These are phyloP conservation scores for Fremontodendron californicum DNA, from an alignment of 345 rosid genomes.

Conservation along the genomic window DNA sequence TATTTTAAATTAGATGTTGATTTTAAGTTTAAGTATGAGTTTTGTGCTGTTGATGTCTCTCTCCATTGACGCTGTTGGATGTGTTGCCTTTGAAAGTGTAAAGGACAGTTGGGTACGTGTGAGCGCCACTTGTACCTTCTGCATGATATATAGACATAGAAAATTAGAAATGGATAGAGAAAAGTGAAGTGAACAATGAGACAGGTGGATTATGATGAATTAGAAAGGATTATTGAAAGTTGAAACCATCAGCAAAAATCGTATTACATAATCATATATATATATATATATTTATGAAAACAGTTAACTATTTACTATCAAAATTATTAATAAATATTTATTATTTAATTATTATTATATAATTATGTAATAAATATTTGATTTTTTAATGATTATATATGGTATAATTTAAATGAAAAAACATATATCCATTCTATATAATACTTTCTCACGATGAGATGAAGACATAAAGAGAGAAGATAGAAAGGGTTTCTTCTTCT, in stretches of 20 bases:
- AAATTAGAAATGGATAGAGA: conserved; percentile 25
- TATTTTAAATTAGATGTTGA: not conserved
- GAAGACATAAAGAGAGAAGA: not conserved
- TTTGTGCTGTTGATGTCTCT: not conserved
- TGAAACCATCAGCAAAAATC: too few relatives aligned
- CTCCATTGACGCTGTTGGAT: not conserved
- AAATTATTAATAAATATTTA: too few relatives aligned
- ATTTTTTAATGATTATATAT: too few relatives aligned
- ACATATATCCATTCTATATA: too few relatives aligned
- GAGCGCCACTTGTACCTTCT: conserved; percentile 52
- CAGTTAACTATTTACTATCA: too few relatives aligned
- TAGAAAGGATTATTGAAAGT: too few relatives aligned
- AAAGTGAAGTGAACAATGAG: not conserved
- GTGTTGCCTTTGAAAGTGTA: not conserved
- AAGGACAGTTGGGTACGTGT: conserved; percentile 23
- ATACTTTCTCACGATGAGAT: not conserved
- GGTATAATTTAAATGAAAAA: too few relatives aligned
- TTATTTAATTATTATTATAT: too few relatives aligned
- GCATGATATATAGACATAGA: too few relatives aligned
- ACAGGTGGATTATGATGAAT: not conserved
- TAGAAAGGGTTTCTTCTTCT: not conserved
- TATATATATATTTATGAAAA: not conserved
- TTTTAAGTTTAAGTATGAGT: not conserved
- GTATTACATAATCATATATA: too few relatives aligned
- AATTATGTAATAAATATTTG: too few relatives aligned